Evolutionary conservation across 164 flowering plant species (phyloP).

Genomic region (Sedum album): DNA sequence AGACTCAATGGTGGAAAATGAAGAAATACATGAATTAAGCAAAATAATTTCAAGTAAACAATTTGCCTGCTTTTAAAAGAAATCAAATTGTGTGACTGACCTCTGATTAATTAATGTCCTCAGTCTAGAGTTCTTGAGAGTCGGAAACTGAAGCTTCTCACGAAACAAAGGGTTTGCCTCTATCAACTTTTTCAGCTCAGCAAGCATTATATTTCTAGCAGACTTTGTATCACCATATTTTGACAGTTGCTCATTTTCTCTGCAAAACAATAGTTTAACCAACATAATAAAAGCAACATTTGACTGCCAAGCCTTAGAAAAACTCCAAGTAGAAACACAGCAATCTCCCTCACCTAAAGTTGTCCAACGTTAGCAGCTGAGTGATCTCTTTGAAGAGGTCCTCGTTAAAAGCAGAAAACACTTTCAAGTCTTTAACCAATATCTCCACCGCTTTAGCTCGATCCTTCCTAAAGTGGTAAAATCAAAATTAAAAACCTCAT

Average conservation of each 20-base stretch:
- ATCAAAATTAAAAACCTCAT: neutral
- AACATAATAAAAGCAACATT: slow-evolving; percentile 5
- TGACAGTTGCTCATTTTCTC: slow-evolving; percentile 81
- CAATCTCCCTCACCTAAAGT: slow-evolving; percentile 48
- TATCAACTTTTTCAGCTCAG: slow-evolving; percentile 73
- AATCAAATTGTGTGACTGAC: slow-evolving; percentile 18
- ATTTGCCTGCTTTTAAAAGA: neutral
- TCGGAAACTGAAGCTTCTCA: slow-evolving; percentile 74
- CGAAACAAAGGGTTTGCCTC: slow-evolving; percentile 87
- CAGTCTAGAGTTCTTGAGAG: slow-evolving; percentile 55
- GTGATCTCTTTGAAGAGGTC: slow-evolving; percentile 86
- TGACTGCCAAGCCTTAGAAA: neutral
- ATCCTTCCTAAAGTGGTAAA: slow-evolving; percentile 39
- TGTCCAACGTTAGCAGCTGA: slow-evolving; percentile 64
- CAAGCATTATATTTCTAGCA: slow-evolving; percentile 73
- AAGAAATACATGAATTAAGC: neutral
- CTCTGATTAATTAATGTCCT: slow-evolving; percentile 77
- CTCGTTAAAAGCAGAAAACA: slow-evolving; percentile 67
- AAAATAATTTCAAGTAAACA: neutral
- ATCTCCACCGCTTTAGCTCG: slow-evolving; percentile 76
- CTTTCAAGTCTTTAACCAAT: slow-evolving; percentile 78
- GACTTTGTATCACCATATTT: slow-evolving; percentile 83
- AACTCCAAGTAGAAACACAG: neutral
- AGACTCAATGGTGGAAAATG: neutral
- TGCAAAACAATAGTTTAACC: slow-evolving; percentile 21